Percentiles rank a stretch among this genome's conserved stretches.
Conservation (phyloP, 2,329 filamentous ascomycete species). For the Colletotrichum brevisporum region DNA sequence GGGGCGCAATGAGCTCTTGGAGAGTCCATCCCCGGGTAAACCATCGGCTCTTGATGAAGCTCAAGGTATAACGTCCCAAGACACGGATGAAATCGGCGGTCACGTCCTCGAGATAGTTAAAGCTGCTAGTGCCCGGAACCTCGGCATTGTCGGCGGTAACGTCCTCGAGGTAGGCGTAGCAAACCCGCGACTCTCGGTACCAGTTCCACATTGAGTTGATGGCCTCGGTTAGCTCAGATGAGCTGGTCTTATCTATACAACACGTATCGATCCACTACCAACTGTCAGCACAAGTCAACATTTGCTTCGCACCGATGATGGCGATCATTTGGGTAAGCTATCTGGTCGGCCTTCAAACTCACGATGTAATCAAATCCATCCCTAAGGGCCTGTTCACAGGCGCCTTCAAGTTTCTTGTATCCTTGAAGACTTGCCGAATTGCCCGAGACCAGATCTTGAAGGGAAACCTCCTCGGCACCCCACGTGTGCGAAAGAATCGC, state of each 20-base stretch:
- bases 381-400: conserved; percentile 17
- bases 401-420: conserved; percentile 27
- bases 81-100: background rate
- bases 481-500: conserved; percentile 47
- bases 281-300: too few relatives aligned
- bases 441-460: conserved; percentile 39
- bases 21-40: conserved; percentile 40
- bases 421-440: conserved; percentile 4
- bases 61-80: background rate
- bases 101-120: background rate
- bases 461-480: conserved; percentile 44
- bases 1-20: conserved; percentile 38
- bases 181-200: background rate
- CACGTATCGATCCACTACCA: conserved; percentile 39
- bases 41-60: conserved; percentile 27
- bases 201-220: conserved; percentile 30
- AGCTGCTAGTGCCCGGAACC: too few relatives aligned
- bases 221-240: conserved; percentile 19
- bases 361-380: conserved; percentile 30
- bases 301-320: too few relatives aligned
- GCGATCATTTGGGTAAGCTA: too few relatives aligned
- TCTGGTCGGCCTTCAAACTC: background rate
- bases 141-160: background rate
- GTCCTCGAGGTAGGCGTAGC: conserved; percentile 1
- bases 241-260: conserved; percentile 17